Evolutionary conservation across 495 filamentous ascomycete species (phyloP).

Genomic region (Jackrogersella multiformis): DNA sequence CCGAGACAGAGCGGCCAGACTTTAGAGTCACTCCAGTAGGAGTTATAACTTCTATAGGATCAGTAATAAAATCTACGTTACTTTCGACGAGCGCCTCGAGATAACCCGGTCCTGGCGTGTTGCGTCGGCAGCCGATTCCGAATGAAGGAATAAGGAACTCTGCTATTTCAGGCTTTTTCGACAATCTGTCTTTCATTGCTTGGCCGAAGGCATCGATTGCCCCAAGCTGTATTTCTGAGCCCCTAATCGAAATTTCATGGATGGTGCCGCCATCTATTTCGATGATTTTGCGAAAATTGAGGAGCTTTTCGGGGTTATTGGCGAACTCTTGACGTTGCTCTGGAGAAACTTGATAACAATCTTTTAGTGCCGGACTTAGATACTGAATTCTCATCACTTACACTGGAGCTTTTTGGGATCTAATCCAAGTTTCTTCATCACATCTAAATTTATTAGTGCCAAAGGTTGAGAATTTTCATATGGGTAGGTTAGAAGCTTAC

Average conservation of each 20-base stretch:
- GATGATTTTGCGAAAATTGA: conserved; percentile 53
- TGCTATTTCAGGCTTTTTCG: conserved; percentile 49
- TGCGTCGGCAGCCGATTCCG: conserved; percentile 72
- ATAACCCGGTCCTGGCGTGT: conserved; percentile 76
- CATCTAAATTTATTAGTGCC: conserved; percentile 26
- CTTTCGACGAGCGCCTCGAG: conserved; percentile 70
- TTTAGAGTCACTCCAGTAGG: conserved; percentile 58
- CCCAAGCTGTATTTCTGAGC: conserved; percentile 45
- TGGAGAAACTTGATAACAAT: conserved; percentile 40
- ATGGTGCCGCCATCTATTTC: conserved; percentile 50
- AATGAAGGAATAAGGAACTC: conserved; percentile 64
- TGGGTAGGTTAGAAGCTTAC: conserved; percentile 31
- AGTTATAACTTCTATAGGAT: conserved; percentile 63
- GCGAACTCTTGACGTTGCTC: conserved; percentile 49
- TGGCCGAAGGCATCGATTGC: conserved; percentile 36
- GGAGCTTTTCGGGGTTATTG: conserved; percentile 44
- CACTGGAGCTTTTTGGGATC: conserved; percentile 49
- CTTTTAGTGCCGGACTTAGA: neutral
- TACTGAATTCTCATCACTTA: conserved; percentile 30
- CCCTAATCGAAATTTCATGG: conserved; percentile 50
- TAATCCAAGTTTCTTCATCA: conserved; percentile 52
- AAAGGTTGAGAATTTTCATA: conserved; percentile 3
- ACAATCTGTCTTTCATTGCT: conserved; percentile 49
- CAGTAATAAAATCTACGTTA: conserved; percentile 69
- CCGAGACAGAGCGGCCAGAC: conserved; percentile 53